Evolutionary conservation across 1,284 basidiomycete species (phyloP).

Genomic region (Heimioporus punctisporus): DNA sequence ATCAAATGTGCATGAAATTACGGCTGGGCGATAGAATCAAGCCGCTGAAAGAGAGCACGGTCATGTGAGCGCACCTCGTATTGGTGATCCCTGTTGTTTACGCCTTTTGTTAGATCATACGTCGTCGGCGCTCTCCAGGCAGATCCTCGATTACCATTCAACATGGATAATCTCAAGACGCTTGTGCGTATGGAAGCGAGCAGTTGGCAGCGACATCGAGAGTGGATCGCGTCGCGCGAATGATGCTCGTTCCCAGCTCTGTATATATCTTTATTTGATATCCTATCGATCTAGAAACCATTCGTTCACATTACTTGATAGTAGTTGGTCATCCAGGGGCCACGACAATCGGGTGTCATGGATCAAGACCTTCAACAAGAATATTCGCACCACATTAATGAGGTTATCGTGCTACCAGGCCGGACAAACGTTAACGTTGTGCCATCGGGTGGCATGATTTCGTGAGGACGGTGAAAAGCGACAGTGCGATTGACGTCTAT

Average conservation of each 20-base stretch:
- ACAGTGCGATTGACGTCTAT: too few species aligned
- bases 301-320: too few species aligned
- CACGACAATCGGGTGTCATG: too few species aligned
- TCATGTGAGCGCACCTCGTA: constrained; percentile 47
- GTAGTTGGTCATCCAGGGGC: too few species aligned
- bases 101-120: constrained; percentile 38
- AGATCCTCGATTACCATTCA: constrained; percentile 41
- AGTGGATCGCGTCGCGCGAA: constrained; percentile 35
- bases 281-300: not conserved
- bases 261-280: not conserved
- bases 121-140: constrained; percentile 45
- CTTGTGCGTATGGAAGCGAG: constrained; percentile 42
- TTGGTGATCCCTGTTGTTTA: not conserved
- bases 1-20: constrained; percentile 46
- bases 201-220: constrained; percentile 43
- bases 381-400: too few species aligned
- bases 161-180: constrained; percentile 35
- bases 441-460: too few species aligned
- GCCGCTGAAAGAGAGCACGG: constrained; percentile 53
- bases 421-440: too few species aligned
- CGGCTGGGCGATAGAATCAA: constrained; percentile 41
- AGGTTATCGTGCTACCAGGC: too few species aligned
- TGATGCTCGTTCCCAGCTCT: not conserved
- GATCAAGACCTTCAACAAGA: too few species aligned
- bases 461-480: too few species aligned